Conservation (phyloP, 225 moss, liverwort and hornwort genomes). For the Physcomitrium patens region DNA sequence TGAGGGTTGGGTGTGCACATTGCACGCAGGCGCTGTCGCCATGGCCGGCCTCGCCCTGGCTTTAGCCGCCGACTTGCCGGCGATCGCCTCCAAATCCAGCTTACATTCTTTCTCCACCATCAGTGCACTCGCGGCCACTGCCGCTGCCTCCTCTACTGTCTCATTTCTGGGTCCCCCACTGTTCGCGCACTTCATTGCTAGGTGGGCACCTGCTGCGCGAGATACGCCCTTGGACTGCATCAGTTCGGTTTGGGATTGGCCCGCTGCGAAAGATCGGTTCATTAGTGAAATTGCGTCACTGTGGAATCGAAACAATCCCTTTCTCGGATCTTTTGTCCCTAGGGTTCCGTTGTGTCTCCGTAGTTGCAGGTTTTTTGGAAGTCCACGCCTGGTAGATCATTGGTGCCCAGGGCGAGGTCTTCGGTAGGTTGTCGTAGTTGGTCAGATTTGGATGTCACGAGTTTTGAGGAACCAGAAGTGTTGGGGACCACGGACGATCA, state of each 20-base stretch:
- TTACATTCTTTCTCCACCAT: conserved; percentile 61
- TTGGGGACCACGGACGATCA: neutral
- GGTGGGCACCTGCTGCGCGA: conserved; percentile 20
- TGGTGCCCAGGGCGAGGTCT: neutral
- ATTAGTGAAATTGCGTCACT: neutral
- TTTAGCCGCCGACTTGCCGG: neutral
- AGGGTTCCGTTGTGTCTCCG: neutral
- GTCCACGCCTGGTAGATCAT: too few species aligned
- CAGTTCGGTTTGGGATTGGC: neutral
- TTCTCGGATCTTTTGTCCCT: too few species aligned
- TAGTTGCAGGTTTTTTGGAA: neutral
- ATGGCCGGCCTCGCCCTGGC: too few species aligned
- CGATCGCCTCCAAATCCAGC: conserved; percentile 32
- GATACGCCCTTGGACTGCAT: neutral
- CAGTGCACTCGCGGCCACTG: conserved; percentile 59
- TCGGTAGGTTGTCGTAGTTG: neutral
- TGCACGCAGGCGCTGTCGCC: too few species aligned
- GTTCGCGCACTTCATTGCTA: conserved; percentile 51
- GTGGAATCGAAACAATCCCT: too few species aligned
- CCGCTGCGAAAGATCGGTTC: neutral
- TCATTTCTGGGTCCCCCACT: conserved; percentile 51
- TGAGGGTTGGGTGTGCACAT: too few species aligned
- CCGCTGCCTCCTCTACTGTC: conserved; percentile 59
- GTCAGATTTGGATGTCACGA: neutral
- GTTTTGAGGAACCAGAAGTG: conserved; percentile 1